Conservation (phyloP, 2,329 filamentous ascomycete genomes). For the Aspergillus vadensis region DNA sequence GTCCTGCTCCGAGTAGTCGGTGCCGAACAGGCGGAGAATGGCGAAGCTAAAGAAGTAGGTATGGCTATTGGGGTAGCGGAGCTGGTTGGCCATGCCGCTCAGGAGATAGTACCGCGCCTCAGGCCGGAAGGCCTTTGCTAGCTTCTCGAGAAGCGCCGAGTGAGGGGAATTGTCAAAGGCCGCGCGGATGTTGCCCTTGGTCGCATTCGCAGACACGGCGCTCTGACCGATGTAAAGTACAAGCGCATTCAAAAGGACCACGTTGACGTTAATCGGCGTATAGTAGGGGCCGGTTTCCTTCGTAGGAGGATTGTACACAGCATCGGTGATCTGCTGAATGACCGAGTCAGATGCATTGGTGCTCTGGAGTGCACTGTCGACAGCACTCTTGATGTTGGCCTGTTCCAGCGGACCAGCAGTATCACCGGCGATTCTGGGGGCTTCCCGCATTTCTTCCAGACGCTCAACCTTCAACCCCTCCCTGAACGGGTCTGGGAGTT, state of each 20-base stretch:
- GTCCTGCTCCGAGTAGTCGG: conserved; percentile 68
- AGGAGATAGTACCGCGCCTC: conserved; percentile 85
- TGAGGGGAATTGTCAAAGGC: conserved; percentile 70
- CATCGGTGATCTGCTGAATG: conserved; percentile 74
- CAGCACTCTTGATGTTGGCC: conserved; percentile 55
- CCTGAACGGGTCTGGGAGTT: conserved; percentile 73
- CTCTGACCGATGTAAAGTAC: conserved; percentile 79
- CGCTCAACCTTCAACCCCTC: conserved; percentile 74
- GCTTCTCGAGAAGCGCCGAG: conserved; percentile 70
- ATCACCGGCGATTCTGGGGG: conserved; percentile 67
- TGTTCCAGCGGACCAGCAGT: conserved; percentile 52
- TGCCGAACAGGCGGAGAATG: conserved; percentile 80
- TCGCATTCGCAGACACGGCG: conserved; percentile 62
- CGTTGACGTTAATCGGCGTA: conserved; percentile 68
- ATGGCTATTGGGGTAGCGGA: conserved; percentile 84
- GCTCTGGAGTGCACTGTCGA: conserved; percentile 56
- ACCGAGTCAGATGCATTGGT: conserved; percentile 68
- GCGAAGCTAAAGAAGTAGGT: conserved; percentile 92
- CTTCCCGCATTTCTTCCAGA: conserved; percentile 71
- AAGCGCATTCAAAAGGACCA: conserved; percentile 74
- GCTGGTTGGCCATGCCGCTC: conserved; percentile 82
- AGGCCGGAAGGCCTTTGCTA: conserved; percentile 72
- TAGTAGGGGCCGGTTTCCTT: conserved; percentile 67
- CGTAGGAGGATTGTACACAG: conserved; percentile 62
- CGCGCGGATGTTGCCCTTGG: conserved; percentile 58